Evolutionary conservation across 768 basidiomycete genomes (phyloP).

Genomic region (Termitomyces sp.): DNA sequence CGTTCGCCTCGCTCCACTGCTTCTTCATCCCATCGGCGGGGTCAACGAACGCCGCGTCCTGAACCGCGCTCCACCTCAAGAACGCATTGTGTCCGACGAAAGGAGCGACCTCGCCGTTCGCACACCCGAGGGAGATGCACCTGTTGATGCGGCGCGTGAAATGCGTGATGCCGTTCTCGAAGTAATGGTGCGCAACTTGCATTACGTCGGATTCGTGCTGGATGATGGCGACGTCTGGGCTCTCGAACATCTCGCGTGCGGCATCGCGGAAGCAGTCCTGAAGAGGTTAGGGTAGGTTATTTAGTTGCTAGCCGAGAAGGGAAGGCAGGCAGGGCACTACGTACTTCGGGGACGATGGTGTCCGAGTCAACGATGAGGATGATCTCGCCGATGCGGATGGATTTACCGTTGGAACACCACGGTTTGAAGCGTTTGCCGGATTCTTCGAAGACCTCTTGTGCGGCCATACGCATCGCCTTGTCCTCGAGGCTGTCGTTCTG

Average conservation of each 20-base stretch:
- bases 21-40: conserved; percentile 54
- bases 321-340: not conserved
- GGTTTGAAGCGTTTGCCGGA: conserved; percentile 49
- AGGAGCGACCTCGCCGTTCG: conserved; percentile 77
- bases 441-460: conserved; percentile 67
- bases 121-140: conserved; percentile 70
- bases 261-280: conserved; percentile 86
- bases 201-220: conserved; percentile 88
- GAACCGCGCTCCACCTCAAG: conserved; percentile 80
- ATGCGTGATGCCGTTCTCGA: conserved; percentile 85
- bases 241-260: conserved; percentile 75
- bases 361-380: conserved; percentile 81
- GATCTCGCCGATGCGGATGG: conserved; percentile 70
- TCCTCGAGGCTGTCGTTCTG: conserved; percentile 58
- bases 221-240: conserved; percentile 79
- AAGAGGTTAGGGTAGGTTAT: not conserved
- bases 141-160: conserved; percentile 88
- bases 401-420: conserved; percentile 72
- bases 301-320: not conserved
- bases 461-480: conserved; percentile 62
- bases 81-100: conserved; percentile 89
- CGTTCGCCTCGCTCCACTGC: conserved; percentile 73
- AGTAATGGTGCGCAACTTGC: conserved; percentile 86
- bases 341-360: conserved; percentile 65
- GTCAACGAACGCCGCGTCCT: conserved; percentile 76